These are phyloP conservation scores for Camellia granthamiana DNA, from an alignment of 148 eudicot species.

Conservation along the genomic window DNA sequence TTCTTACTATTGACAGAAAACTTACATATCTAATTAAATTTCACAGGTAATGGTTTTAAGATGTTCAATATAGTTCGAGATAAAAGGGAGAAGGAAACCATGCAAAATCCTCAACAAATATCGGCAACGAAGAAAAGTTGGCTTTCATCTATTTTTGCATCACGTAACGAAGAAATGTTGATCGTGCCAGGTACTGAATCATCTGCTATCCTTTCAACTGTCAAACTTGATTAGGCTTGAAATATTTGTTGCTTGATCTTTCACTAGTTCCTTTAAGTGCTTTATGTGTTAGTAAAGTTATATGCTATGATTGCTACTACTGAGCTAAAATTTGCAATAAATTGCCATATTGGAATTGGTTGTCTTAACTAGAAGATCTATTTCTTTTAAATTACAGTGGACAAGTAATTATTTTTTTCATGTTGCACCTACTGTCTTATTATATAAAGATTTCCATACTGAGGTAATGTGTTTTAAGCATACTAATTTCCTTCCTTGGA, in stretches of 20 bases:
- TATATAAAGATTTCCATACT: too few relatives aligned
- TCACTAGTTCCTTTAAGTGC: neutral
- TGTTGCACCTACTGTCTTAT: too few relatives aligned
- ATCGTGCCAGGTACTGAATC: slow-evolving; percentile 25
- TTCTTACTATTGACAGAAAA: neutral
- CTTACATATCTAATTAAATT: neutral
- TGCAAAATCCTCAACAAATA: slow-evolving; percentile 20
- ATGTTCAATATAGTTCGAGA: slow-evolving; percentile 35
- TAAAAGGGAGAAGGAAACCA: slow-evolving; percentile 24
- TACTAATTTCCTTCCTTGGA: too few relatives aligned
- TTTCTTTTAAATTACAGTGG: neutral
- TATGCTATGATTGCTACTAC: too few relatives aligned
- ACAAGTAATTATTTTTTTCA: too few relatives aligned
- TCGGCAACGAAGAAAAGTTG: slow-evolving; percentile 32
- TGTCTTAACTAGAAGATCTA: neutral
- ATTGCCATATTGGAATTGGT: too few relatives aligned
- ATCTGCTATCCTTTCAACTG: neutral
- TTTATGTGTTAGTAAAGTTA: neutral
- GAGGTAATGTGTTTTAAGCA: too few relatives aligned
- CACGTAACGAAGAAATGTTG: slow-evolving; percentile 12
- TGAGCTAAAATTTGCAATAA: too few relatives aligned
- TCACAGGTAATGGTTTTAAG: slow-evolving; percentile 41
- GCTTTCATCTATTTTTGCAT: slow-evolving; percentile 33
- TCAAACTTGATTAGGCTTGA: neutral
- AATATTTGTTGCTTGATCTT: neutral